Evolutionary conservation across 192 early-diverging fungal species (phyloP), one percentile per base, ranked within the genome.

Genomic region (Coemansia sp.): DNA sequence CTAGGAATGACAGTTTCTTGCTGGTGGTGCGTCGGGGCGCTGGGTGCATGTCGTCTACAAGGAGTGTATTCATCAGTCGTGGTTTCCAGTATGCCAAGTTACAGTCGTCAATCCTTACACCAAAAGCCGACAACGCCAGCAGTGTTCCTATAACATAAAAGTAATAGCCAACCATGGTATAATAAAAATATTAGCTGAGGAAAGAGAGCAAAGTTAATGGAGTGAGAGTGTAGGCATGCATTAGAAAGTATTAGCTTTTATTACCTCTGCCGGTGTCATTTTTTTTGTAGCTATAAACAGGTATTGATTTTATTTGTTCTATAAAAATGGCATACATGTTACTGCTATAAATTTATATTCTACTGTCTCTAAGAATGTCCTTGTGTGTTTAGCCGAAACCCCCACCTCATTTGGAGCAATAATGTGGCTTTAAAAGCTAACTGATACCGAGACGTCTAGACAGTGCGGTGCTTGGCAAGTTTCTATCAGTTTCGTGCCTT

Each of bases 21-120:
- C n/a, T 68, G 13, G 50, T 64, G 11, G 13, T 9, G n/a, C 71
- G 70, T 3, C 61, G 46, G 22, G 36, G 34, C 33, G 62, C 41
- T 71, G 74, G 64, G 36, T 81, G 72, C 15, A 43, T 43, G 20
- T 41, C 39, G 31, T 75, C 72, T 1, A 81, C 67, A 3, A 81
- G n/a, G 24, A 64, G 24, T 5, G 80, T 76, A 11, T 58, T 41
- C 27, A 81, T 44, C n/a, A 81, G 41, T 5, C 53, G 52, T 5
- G 74, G 75, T 31, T 73, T 70, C 80, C 74, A 81, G 62, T 81
- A 81, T 9, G 53, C 65, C 33, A 69, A 24, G 41, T 77, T 81
- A 72, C 80, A 81, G 31, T 74, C 69, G 47, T 81, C 80, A 9
- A 62, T 62, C 24, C 60, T 38, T 36, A 58, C 55, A 2, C 38